A percentile compares a stretch with the other conserved stretches of the same genome.
phyloP scores from a whole-genome alignment of 2,329 filamentous ascomycete genomes.

The Fusarium napiforme region DNA sequence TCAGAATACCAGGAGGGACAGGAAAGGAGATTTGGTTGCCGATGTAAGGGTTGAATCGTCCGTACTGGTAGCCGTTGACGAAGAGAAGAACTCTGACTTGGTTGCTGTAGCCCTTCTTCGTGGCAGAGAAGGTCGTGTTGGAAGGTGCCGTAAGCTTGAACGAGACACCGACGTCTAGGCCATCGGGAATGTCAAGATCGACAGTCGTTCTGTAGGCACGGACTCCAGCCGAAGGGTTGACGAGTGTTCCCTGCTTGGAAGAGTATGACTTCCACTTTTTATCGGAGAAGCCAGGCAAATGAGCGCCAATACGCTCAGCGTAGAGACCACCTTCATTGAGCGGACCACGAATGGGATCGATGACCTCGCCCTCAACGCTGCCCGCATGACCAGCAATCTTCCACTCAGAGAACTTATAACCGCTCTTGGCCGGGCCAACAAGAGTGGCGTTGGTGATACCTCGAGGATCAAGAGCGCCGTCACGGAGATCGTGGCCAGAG shows the following conservation, averaged over 20 bases:
- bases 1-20: conserved; percentile 67
- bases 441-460: conserved; percentile 65
- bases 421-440: conserved; percentile 47
- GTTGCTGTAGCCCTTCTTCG: conserved; percentile 48
- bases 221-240: conserved; percentile 62
- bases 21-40: conserved; percentile 71
- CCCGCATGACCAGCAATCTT: conserved; percentile 68
- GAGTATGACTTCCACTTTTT: conserved; percentile 52
- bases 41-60: conserved; percentile 68
- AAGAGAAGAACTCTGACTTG: conserved; percentile 64
- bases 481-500: conserved; percentile 67
- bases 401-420: conserved; percentile 62
- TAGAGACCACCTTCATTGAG: conserved; percentile 69
- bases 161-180: conserved; percentile 66
- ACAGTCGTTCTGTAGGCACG: conserved; percentile 65
- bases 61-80: conserved; percentile 74
- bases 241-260: conserved; percentile 49
- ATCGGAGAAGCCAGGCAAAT: conserved; percentile 66
- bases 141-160: conserved; percentile 62
- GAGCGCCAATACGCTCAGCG: conserved; percentile 68
- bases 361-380: conserved; percentile 55
- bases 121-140: conserved; percentile 52
- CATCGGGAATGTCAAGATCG: conserved; percentile 60
- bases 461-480: conserved; percentile 58
- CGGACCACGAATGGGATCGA: conserved; percentile 66